Conservation (phyloP, 495 filamentous ascomycete species). For the Neurospora sublineolata region DNA sequence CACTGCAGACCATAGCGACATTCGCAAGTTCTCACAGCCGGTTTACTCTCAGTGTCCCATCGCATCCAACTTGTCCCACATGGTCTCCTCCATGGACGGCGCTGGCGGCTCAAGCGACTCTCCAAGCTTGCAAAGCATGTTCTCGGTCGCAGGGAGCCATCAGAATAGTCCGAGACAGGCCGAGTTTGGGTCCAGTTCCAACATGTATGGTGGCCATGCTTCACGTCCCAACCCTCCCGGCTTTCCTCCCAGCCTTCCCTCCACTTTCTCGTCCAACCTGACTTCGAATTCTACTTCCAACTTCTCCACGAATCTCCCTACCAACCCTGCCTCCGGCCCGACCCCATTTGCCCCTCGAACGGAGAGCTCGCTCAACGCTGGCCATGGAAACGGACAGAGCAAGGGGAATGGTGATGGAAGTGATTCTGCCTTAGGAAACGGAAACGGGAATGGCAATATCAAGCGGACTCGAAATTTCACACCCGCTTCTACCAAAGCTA, state of each 20-base stretch:
- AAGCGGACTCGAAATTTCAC: slow-evolving; percentile 37
- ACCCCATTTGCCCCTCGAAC: not conserved
- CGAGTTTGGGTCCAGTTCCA: slow-evolving; percentile 5
- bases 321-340: not conserved
- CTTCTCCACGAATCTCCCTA: not conserved
- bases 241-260: not conserved
- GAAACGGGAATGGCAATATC: slow-evolving; percentile 1
- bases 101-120: not conserved
- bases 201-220: not conserved
- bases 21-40: slow-evolving; percentile 27
- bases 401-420: not conserved
- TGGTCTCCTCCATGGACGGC: not conserved
- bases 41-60: slow-evolving; percentile 2
- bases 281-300: not conserved
- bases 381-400: not conserved
- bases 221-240: not conserved
- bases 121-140: not conserved
- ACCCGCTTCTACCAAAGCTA: slow-evolving; percentile 28
- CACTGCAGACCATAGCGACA: slow-evolving; percentile 12
- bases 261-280: not conserved
- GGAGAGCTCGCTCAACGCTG: not conserved
- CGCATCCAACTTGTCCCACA: not conserved
- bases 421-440: not conserved
- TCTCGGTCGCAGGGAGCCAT: not conserved
- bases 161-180: not conserved